Evolutionary conservation across 169 alveolate genomes (phyloP).

Genomic region (Plasmodium cynomolgi): DNA sequence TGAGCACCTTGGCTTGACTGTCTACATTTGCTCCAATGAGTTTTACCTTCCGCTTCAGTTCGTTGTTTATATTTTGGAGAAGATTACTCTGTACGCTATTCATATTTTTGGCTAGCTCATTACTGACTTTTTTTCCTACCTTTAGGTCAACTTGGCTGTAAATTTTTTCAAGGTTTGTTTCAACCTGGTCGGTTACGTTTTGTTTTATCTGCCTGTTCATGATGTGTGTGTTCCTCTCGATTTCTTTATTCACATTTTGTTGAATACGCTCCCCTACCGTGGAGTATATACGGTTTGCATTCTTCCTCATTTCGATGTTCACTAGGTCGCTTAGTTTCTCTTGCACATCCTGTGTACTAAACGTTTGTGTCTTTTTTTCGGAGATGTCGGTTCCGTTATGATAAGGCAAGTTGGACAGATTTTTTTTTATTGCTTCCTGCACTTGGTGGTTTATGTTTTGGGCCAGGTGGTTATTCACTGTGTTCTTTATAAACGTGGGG

Average conservation of each 20-base stretch:
- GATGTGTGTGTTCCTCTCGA: background rate
- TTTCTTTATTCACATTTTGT: slow-evolving; percentile 27
- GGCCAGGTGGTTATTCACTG: slow-evolving; percentile 14
- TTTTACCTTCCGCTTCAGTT: slow-evolving; percentile 26
- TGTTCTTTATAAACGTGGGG: slow-evolving; percentile 14
- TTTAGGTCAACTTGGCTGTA: slow-evolving; percentile 19
- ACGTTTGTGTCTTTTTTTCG: background rate
- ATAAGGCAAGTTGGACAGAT: slow-evolving; percentile 4
- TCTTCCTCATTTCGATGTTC: slow-evolving; percentile 17
- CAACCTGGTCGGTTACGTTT: slow-evolving; percentile 15
- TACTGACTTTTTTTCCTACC: background rate
- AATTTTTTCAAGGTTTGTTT: slow-evolving; percentile 36
- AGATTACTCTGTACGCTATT: slow-evolving; percentile 20
- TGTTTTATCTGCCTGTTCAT: background rate
- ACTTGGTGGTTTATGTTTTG: slow-evolving; percentile 11
- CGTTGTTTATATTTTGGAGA: slow-evolving; percentile 32
- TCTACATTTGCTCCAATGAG: slow-evolving; percentile 15
- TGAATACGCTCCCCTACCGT: slow-evolving; percentile 3
- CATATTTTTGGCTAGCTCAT: background rate
- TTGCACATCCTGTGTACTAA: background rate
- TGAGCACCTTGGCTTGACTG: background rate
- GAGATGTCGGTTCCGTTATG: background rate
- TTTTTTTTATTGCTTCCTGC: slow-evolving; percentile 28
- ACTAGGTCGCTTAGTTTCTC: slow-evolving; percentile 25
- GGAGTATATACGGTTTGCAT: background rate